A percentile compares a stretch with the other conserved stretches of the same genome.
These are phyloP conservation scores for Sherardia arvensis DNA, from an alignment of 257 asterid species.

Conservation along the genomic window DNA sequence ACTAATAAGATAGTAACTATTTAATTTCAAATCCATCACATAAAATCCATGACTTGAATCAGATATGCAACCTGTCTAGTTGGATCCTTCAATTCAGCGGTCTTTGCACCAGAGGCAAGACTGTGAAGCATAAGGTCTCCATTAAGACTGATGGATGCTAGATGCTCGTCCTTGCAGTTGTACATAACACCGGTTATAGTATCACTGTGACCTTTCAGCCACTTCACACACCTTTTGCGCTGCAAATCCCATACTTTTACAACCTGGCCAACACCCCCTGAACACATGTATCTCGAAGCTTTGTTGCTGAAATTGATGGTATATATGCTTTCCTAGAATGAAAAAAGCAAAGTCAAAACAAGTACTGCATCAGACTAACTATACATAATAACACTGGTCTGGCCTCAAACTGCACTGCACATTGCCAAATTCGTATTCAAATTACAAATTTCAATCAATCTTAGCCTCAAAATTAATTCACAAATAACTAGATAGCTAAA, in stretches of 20 bases:
- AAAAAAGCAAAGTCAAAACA: neutral
- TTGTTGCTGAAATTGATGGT: slow-evolving; percentile 91
- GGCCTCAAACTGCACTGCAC: neutral
- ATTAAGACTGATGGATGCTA: slow-evolving; percentile 91
- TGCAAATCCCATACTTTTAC: slow-evolving; percentile 98
- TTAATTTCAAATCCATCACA: slow-evolving; percentile 10
- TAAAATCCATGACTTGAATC: slow-evolving; percentile 12
- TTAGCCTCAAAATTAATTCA: no score
- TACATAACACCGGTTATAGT: slow-evolving; percentile 80
- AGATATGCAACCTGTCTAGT: slow-evolving; percentile 65
- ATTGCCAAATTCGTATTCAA: neutral
- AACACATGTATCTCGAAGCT: slow-evolving; percentile 89
- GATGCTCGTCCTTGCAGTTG: slow-evolving; percentile 96
- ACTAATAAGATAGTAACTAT: slow-evolving; percentile 12
- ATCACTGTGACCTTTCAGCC: slow-evolving; percentile 95
- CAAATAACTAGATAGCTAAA: no score
- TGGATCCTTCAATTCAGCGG: slow-evolving; percentile 94
- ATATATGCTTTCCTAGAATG: slow-evolving; percentile 56
- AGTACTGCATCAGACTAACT: neutral
- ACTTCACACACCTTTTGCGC: slow-evolving; percentile 80
- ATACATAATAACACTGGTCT: neutral
- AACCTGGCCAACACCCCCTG: slow-evolving; percentile 92
- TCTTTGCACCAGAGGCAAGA: slow-evolving; percentile 90
- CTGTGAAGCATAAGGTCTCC: slow-evolving; percentile 95
- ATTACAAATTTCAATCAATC: neutral